Evolutionary conservation across 768 basidiomycete genomes (phyloP).

Genomic region (Podaxis carcinomalis): DNA sequence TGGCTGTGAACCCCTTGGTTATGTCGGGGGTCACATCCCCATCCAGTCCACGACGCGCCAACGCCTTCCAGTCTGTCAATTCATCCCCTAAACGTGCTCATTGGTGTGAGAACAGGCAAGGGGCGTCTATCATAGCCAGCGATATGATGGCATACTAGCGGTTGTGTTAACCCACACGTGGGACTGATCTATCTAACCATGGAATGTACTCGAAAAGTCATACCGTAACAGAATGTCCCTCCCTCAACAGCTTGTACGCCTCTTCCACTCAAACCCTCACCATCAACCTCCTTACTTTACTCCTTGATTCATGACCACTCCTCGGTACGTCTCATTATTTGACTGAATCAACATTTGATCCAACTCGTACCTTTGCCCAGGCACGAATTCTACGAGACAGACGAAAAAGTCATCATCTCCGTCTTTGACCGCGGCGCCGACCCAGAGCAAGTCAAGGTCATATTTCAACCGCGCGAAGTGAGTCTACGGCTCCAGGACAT

Average conservation of each 20-base stretch:
- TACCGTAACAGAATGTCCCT: slow-evolving; percentile 1
- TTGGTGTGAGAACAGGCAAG: neutral
- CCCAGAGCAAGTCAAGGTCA: slow-evolving; percentile 53
- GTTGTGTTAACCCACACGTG: neutral
- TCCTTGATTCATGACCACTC: slow-evolving; percentile 26
- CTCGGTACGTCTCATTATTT: slow-evolving; percentile 24
- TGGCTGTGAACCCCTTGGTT: slow-evolving; percentile 2
- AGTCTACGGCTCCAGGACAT: slow-evolving; percentile 10
- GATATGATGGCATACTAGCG: neutral
- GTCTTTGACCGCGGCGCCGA: slow-evolving; percentile 79
- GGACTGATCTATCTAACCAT: slow-evolving; percentile 13
- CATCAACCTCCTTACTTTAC: neutral
- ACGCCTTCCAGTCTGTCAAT: too few species aligned
- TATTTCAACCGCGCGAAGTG: slow-evolving; percentile 65
- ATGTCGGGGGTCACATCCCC: neutral
- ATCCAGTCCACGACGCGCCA: neutral
- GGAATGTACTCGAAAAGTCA: slow-evolving; percentile 33
- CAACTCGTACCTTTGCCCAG: slow-evolving; percentile 27
- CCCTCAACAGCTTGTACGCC: neutral
- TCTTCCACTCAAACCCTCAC: neutral
- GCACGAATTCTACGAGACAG: slow-evolving; percentile 87
- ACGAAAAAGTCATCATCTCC: slow-evolving; percentile 67
- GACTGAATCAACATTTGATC: neutral
- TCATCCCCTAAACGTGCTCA: too few species aligned
- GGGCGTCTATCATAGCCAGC: neutral